Conservation (phyloP, 2,329 filamentous ascomycete genomes). For the Nemania diffusa region DNA sequence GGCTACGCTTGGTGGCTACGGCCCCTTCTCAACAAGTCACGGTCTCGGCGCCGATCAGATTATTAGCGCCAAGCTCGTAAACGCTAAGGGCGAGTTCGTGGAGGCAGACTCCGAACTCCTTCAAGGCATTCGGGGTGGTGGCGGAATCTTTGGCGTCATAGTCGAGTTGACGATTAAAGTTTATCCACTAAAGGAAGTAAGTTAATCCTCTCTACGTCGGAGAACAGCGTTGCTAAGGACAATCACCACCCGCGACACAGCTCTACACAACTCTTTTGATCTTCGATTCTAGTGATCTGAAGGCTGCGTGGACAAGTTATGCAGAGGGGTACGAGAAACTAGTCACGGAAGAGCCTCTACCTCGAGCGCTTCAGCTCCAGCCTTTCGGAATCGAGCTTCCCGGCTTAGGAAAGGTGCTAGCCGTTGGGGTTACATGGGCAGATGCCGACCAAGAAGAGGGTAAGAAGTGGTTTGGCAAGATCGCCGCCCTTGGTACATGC, state of each 20-base stretch:
- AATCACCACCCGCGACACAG: background rate
- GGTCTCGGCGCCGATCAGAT: slow-evolving; percentile 54
- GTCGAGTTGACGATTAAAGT: slow-evolving; percentile 54
- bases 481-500: slow-evolving; percentile 31
- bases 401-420: slow-evolving; percentile 44
- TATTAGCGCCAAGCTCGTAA: slow-evolving; percentile 52
- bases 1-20: slow-evolving; percentile 52
- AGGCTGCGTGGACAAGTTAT: slow-evolving; percentile 23
- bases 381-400: slow-evolving; percentile 49
- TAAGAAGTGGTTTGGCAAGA: slow-evolving; percentile 34
- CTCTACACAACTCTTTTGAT: slow-evolving; percentile 40
- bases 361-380: slow-evolving; percentile 37
- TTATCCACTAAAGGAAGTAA: slow-evolving; percentile 50
- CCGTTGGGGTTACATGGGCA: slow-evolving; percentile 48
- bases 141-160: slow-evolving; percentile 54
- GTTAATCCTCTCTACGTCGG: background rate
- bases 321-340: slow-evolving; percentile 34
- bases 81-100: slow-evolving; percentile 51
- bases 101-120: slow-evolving; percentile 53
- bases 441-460: slow-evolving; percentile 45
- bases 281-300: slow-evolving; percentile 49
- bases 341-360: slow-evolving; percentile 11
- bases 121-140: slow-evolving; percentile 53
- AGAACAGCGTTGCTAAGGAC: background rate
- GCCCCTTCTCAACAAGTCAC: slow-evolving; percentile 45